Evolutionary conservation across 192 early-diverging fungal species (phyloP).

Genomic region (Backusella westeae): DNA sequence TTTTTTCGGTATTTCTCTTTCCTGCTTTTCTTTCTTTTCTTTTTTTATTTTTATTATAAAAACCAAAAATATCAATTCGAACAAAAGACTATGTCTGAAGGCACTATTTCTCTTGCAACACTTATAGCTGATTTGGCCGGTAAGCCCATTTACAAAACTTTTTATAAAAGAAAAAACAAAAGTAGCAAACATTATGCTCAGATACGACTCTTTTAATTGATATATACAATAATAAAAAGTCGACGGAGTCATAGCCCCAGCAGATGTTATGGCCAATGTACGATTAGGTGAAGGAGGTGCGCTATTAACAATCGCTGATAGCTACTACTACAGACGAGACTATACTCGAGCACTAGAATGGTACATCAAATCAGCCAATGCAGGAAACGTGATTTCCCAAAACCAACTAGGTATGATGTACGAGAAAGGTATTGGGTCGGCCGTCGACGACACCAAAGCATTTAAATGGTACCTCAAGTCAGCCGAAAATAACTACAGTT

Average conservation of each 20-base stretch:
- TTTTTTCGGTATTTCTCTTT: neutral
- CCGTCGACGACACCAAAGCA: constrained; percentile 52
- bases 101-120: neutral
- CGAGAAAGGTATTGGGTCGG: neutral
- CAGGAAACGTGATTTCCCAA: constrained; percentile 52
- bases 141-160: neutral
- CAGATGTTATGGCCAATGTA: neutral
- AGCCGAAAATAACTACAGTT: constrained; percentile 67
- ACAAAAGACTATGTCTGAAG: neutral
- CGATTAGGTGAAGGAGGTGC: neutral
- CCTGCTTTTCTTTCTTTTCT: neutral
- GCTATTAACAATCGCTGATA: neutral
- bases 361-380: constrained; percentile 37
- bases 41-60: neutral
- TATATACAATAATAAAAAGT: neutral
- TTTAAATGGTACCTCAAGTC: constrained; percentile 64
- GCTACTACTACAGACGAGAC: neutral
- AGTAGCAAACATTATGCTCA: neutral
- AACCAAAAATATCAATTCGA: neutral
- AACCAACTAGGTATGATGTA: constrained; percentile 16
- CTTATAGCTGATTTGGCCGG: neutral
- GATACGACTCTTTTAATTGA: neutral
- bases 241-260: neutral
- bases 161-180: neutral
- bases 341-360: neutral